Percentiles rank a stretch among this genome's conserved stretches.
Evolutionary conservation across 768 basidiomycete species (phyloP).

Genomic region (Termitomyces sp.): DNA sequence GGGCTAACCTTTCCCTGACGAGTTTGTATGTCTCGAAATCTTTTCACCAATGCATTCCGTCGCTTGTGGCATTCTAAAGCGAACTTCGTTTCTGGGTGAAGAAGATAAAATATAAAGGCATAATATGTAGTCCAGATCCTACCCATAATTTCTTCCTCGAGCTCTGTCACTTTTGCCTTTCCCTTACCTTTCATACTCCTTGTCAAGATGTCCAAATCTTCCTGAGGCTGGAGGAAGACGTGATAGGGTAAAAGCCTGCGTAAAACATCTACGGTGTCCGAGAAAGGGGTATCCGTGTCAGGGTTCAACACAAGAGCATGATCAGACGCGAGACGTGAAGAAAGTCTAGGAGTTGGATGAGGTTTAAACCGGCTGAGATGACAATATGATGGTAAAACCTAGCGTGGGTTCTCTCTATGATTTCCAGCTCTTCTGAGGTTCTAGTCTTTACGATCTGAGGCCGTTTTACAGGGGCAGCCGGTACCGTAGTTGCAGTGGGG

Average conservation of each 20-base stretch:
- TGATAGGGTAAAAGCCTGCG: constrained; percentile 80
- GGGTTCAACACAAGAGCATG: constrained; percentile 61
- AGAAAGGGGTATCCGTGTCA: constrained; percentile 70
- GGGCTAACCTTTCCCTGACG: constrained; percentile 55
- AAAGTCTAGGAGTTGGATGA: constrained; percentile 40
- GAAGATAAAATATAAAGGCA: constrained; percentile 6
- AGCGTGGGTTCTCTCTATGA: constrained; percentile 43
- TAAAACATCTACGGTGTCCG: constrained; percentile 58
- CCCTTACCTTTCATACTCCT: constrained; percentile 57
- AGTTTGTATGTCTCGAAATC: constrained; percentile 55
- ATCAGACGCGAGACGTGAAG: constrained; percentile 57
- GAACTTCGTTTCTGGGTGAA: constrained; percentile 59
- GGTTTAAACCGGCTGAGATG: neutral
- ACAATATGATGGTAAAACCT: constrained; percentile 34
- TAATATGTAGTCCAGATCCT: constrained; percentile 1
- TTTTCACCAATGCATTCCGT: constrained; percentile 50
- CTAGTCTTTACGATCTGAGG: constrained; percentile 33
- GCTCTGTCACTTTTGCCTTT: constrained; percentile 47
- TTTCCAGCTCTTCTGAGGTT: constrained; percentile 51
- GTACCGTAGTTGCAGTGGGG: constrained; percentile 12
- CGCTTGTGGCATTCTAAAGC: constrained; percentile 67
- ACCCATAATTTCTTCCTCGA: constrained; percentile 55
- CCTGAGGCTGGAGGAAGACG: constrained; percentile 70
- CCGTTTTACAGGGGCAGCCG: constrained; percentile 19
- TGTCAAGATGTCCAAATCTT: constrained; percentile 48